phyloP scores from a whole-genome alignment of 2,329 filamentous ascomycete species.

The Dryadomyces quercus-mongolicae region DNA sequence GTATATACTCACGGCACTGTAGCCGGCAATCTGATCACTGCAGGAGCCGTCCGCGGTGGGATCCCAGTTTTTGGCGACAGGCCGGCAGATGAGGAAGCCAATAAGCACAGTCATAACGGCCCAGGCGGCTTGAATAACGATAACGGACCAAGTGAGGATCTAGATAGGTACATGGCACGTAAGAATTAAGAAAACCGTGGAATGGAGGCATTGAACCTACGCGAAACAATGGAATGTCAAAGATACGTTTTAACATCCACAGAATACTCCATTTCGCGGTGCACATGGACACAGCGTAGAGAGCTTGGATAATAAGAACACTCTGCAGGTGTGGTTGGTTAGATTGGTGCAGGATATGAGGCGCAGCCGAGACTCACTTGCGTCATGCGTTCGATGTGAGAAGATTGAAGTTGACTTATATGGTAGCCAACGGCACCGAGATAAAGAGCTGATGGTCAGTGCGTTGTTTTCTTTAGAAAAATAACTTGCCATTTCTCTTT shows the following conservation, averaged over 20 bases:
- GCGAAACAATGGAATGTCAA: not conserved
- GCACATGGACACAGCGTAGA: not conserved
- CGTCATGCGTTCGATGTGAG: not conserved
- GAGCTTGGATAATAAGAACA: not conserved
- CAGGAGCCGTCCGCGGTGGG: not conserved
- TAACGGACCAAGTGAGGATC: conserved; percentile 13
- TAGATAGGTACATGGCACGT: not conserved
- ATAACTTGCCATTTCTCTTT: too few species aligned
- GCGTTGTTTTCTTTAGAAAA: too few species aligned
- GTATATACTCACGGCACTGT: not conserved
- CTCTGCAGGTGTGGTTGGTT: not conserved
- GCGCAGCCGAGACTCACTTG: not conserved
- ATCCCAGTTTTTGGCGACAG: not conserved
- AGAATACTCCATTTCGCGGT: not conserved
- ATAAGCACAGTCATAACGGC: not conserved
- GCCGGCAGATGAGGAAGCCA: not conserved
- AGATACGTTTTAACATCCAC: not conserved
- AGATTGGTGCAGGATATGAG: not conserved
- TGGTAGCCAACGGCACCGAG: not conserved
- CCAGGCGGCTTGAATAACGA: not conserved
- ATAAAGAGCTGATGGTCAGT: not conserved
- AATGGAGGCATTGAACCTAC: not conserved
- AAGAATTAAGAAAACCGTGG: too few species aligned
- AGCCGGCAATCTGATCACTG: not conserved
- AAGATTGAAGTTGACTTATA: not conserved